phyloP scores from a whole-genome alignment of 208 protist genomes.

The Leishmania mexicana region DNA sequence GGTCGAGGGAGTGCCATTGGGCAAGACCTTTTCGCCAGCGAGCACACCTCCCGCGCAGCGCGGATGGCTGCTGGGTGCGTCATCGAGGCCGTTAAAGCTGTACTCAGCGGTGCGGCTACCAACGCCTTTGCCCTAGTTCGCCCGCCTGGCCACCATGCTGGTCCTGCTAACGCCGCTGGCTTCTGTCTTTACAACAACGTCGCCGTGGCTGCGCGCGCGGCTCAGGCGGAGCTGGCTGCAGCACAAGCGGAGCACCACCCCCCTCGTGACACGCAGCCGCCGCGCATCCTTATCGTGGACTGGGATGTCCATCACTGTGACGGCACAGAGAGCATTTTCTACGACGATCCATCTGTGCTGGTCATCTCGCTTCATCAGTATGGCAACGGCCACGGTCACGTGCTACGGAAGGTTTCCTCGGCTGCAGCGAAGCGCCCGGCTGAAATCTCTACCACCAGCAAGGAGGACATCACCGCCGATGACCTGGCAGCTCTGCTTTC shows the following conservation, averaged over 20 bases:
- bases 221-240: slow-evolving; percentile 55
- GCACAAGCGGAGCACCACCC: neutral
- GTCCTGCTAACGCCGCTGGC: slow-evolving; percentile 51
- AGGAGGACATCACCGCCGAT: slow-evolving; percentile 20
- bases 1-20: slow-evolving; percentile 42
- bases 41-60: slow-evolving; percentile 62
- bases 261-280: slow-evolving; percentile 1
- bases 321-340: slow-evolving; percentile 94
- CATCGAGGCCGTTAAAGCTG: slow-evolving; percentile 62
- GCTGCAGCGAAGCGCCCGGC: neutral
- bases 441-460: slow-evolving; percentile 24
- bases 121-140: slow-evolving; percentile 91
- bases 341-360: slow-evolving; percentile 90
- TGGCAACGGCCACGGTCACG: slow-evolving; percentile 61
- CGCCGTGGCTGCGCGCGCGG: slow-evolving; percentile 83
- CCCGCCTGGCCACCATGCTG: slow-evolving; percentile 89
- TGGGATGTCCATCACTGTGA: slow-evolving; percentile 97
- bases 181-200: slow-evolving; percentile 95
- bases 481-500: neutral
- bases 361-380: slow-evolving; percentile 95
- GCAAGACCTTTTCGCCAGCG: slow-evolving; percentile 79
- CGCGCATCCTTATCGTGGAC: slow-evolving; percentile 92
- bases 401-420: slow-evolving; percentile 55
- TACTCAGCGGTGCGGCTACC: slow-evolving; percentile 48
- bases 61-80: slow-evolving; percentile 74